These are phyloP conservation scores for Aspergillus pseudotamarii DNA, from an alignment of 2,329 filamentous ascomycete genomes.

Conservation along the genomic window DNA sequence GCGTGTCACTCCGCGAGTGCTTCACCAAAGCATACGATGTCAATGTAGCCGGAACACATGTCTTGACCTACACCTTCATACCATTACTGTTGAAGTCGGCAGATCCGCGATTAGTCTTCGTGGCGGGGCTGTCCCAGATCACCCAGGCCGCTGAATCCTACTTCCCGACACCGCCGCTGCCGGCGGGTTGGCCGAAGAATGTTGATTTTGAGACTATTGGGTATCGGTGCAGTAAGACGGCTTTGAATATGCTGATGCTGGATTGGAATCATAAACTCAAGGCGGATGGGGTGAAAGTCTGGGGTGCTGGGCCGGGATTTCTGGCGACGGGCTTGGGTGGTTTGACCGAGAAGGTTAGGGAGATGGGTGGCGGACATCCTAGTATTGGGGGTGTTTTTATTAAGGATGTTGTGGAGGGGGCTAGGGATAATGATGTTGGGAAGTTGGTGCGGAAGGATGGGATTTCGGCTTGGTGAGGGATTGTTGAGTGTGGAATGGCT, in stretches of 20 bases:
- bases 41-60: slow-evolving; percentile 55
- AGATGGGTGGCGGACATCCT: background rate
- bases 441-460: background rate
- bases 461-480: background rate
- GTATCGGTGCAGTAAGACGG: background rate
- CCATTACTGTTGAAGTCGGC: slow-evolving; percentile 52
- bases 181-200: slow-evolving; percentile 20
- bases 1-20: slow-evolving; percentile 34
- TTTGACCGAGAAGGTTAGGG: background rate
- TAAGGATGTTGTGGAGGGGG: background rate
- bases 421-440: background rate
- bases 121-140: slow-evolving; percentile 15
- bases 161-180: slow-evolving; percentile 15
- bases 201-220: background rate
- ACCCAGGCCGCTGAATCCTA: slow-evolving; percentile 12
- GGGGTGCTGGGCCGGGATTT: background rate
- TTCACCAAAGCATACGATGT: slow-evolving; percentile 54
- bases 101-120: slow-evolving; percentile 47
- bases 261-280: background rate
- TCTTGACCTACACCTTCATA: slow-evolving; percentile 53
- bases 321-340: background rate
- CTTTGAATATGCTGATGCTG: background rate
- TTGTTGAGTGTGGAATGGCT: background rate
- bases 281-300: background rate
- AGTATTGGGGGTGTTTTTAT: background rate